These are phyloP conservation scores for Waltergamsia citrina DNA, from an alignment of 2,329 filamentous ascomycete species.

Conservation along the genomic window DNA sequence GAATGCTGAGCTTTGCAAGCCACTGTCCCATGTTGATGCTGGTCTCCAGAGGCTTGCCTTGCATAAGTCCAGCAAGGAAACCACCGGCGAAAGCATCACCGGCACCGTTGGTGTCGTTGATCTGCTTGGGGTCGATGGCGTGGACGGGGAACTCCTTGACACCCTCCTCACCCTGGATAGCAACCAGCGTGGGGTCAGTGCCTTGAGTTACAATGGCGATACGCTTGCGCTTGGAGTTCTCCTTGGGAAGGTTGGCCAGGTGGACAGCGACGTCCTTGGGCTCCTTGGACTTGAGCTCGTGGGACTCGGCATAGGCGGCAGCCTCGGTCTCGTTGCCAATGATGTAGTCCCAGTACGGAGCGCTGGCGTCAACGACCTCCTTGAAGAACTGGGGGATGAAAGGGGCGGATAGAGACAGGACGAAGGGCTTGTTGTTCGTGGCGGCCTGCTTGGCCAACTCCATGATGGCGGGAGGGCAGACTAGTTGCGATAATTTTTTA, in stretches of 20 bases:
- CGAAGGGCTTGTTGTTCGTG: slow-evolving; percentile 79
- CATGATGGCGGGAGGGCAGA: slow-evolving; percentile 83
- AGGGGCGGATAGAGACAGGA: slow-evolving; percentile 85
- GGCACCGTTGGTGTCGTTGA: slow-evolving; percentile 94
- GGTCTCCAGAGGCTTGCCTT: slow-evolving; percentile 71
- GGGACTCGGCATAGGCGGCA: slow-evolving; percentile 73
- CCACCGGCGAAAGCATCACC: slow-evolving; percentile 96
- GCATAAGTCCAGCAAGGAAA: slow-evolving; percentile 79
- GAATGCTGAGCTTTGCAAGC: slow-evolving; percentile 88
- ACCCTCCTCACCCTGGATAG: slow-evolving; percentile 59
- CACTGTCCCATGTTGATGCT: slow-evolving; percentile 90
- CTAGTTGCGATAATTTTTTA: slow-evolving; percentile 23
- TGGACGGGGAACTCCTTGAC: slow-evolving; percentile 75
- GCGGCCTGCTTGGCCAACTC: slow-evolving; percentile 87
- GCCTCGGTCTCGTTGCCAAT: slow-evolving; percentile 98
- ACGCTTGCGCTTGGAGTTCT: slow-evolving; percentile 75
- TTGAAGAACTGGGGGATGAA: slow-evolving; percentile 99
- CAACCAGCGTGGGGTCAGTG: slow-evolving; percentile 81
- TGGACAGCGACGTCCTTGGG: slow-evolving; percentile 77
- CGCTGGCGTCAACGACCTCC: slow-evolving; percentile 76
- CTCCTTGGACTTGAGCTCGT: slow-evolving; percentile 65
- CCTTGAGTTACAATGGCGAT: slow-evolving; percentile 92
- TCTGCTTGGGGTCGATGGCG: slow-evolving; percentile 64
- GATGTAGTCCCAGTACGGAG: slow-evolving; percentile 91
- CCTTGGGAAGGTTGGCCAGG: slow-evolving; percentile 84